phyloP scores from a whole-genome alignment of 192 early-diverging fungal species.

The Entomortierella parvispora region DNA sequence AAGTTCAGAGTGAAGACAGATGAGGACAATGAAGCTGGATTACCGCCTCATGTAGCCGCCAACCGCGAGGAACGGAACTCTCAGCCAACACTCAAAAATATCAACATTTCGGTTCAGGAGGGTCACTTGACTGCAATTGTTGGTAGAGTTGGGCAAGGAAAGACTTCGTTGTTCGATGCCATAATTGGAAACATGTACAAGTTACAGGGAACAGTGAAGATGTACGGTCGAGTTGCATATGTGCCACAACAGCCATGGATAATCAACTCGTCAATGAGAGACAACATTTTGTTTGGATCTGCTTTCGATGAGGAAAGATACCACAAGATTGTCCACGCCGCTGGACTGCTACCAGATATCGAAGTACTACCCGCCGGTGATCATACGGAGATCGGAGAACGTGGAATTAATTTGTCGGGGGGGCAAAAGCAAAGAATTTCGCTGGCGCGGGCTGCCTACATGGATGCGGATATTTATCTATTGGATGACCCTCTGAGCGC shows the following conservation, averaged over 20 bases:
- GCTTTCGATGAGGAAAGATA: conserved; percentile 75
- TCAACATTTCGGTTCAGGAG: conserved; percentile 9
- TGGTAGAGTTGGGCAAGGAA: conserved; percentile 37
- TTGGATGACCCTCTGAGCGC: too few relatives aligned
- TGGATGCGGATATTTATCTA: conserved; percentile 62
- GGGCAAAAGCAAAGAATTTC: conserved; percentile 87
- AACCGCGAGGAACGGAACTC: conserved; percentile 8
- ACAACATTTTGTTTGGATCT: conserved; percentile 90
- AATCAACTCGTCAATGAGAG: conserved; percentile 86
- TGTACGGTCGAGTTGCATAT: conserved; percentile 72
- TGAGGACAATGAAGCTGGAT: conserved; percentile 20
- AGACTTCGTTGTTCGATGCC: conserved; percentile 50
- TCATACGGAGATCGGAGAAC: conserved; percentile 70
- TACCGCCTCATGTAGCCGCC: neutral
- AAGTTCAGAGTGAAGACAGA: conserved; percentile 15
- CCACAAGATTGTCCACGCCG: conserved; percentile 71
- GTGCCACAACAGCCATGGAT: conserved; percentile 77
- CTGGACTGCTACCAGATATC: conserved; percentile 85
- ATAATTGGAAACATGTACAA: conserved; percentile 45
- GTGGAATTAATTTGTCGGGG: conserved; percentile 75
- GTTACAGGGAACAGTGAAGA: conserved; percentile 60
- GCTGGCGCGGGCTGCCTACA: conserved; percentile 80
- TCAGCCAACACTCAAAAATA: conserved; percentile 2
- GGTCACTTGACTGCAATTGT: conserved; percentile 14
- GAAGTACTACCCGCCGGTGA: conserved; percentile 73